Percentiles rank a stretch among this genome's conserved stretches.
These are phyloP conservation scores for Aspergillus tubingensis DNA, from an alignment of 2,329 filamentous ascomycete species.

Conservation along the genomic window DNA sequence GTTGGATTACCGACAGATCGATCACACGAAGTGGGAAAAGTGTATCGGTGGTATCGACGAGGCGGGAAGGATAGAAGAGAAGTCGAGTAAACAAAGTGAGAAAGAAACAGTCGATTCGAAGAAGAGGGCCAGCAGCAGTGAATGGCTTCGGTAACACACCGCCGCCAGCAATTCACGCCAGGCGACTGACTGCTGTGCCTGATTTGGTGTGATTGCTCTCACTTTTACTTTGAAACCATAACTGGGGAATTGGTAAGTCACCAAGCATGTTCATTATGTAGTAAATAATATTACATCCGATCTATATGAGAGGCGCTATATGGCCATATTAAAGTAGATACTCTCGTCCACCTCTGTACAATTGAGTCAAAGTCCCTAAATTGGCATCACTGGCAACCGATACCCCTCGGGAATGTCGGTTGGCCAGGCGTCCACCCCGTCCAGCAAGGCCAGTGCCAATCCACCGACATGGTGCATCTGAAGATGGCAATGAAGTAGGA, in stretches of 20 bases:
- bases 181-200: background rate
- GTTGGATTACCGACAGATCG: background rate
- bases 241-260: too few species aligned
- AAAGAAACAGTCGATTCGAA: background rate
- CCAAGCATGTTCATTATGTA: too few species aligned
- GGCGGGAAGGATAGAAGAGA: background rate
- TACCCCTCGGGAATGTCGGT: conserved; percentile 20
- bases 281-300: too few species aligned
- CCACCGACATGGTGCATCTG: conserved; percentile 53
- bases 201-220: background rate
- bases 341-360: background rate
- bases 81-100: background rate
- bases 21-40: background rate
- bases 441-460: conserved; percentile 53
- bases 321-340: background rate
- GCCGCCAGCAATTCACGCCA: background rate
- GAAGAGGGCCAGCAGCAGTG: background rate
- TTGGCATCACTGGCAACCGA: background rate
- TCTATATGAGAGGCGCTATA: too few species aligned
- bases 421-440: conserved; percentile 53
- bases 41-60: background rate
- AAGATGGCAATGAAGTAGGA: conserved; percentile 56
- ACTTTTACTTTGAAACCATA: too few species aligned
- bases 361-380: background rate
- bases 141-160: background rate